A percentile compares a stretch with the other conserved stretches of the same genome.
Evolutionary conservation across 805 yeast species (phyloP).

Genomic region (Phaffomyces antillensis): DNA sequence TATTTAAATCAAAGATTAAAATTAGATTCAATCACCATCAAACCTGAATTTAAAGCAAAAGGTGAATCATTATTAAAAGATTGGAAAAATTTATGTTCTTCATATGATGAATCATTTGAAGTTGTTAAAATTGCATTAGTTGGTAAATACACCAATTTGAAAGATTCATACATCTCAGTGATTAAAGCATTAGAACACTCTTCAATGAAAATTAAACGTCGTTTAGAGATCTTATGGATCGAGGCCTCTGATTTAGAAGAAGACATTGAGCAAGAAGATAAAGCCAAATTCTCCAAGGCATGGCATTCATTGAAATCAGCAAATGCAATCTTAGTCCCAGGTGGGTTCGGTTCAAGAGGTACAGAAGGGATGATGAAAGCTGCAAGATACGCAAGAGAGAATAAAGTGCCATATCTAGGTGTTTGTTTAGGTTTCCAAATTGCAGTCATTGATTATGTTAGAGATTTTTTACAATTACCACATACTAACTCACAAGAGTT

Average conservation of each 20-base stretch:
- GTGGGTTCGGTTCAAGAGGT: slow-evolving; percentile 97
- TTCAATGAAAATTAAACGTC: slow-evolving; percentile 81
- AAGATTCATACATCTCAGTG: slow-evolving; percentile 92
- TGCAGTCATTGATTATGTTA: slow-evolving; percentile 89
- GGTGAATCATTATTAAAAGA: slow-evolving; percentile 66
- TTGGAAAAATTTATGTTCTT: slow-evolving; percentile 76
- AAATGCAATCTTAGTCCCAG: slow-evolving; percentile 96
- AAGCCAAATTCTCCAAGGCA: slow-evolving; percentile 83
- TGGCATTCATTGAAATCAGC: slow-evolving; percentile 93
- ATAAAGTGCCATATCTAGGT: slow-evolving; percentile 89
- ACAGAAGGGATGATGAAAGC: slow-evolving; percentile 97
- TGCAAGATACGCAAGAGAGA: slow-evolving; percentile 97
- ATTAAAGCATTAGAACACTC: slow-evolving; percentile 94
- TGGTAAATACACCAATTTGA: slow-evolving; percentile 93
- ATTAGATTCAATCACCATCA: slow-evolving; percentile 40
- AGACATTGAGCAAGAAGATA: slow-evolving; percentile 57
- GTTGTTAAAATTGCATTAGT: slow-evolving; percentile 92
- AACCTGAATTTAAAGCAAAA: slow-evolving; percentile 44
- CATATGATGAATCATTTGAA: slow-evolving; percentile 77
- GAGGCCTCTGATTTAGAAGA: slow-evolving; percentile 89
- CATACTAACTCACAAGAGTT: slow-evolving; percentile 82
- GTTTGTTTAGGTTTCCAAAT: slow-evolving; percentile 96
- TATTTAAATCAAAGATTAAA: slow-evolving; percentile 64
- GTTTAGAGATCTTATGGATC: slow-evolving; percentile 89
- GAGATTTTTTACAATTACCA: slow-evolving; percentile 64